A percentile compares a stretch with the other conserved stretches of the same genome.
phyloP scores from a whole-genome alignment of 768 basidiomycete species.

The Phlebiopsis gigantea region DNA sequence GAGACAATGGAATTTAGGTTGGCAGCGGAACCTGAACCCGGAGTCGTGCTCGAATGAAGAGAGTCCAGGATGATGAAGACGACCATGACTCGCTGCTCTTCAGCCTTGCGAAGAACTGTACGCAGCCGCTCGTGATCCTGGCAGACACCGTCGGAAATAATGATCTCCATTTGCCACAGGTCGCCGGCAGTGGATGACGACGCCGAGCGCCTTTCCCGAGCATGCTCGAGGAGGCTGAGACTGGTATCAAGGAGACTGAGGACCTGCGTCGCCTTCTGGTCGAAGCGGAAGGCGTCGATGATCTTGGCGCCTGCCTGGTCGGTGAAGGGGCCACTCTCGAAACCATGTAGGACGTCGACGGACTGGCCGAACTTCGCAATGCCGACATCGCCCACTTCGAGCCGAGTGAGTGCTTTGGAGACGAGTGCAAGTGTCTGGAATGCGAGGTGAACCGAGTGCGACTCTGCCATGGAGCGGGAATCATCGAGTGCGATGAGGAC shows the following conservation, averaged over 20 bases:
- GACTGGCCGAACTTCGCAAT: slow-evolving; percentile 86
- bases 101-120: slow-evolving; percentile 74
- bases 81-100: slow-evolving; percentile 88
- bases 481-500: slow-evolving; percentile 93
- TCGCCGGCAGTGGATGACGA: slow-evolving; percentile 67
- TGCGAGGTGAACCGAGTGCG: slow-evolving; percentile 87
- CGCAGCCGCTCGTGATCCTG: slow-evolving; percentile 89
- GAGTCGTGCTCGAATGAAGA: slow-evolving; percentile 44
- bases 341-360: slow-evolving; percentile 85
- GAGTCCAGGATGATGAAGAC: slow-evolving; percentile 96
- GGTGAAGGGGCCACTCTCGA: slow-evolving; percentile 75
- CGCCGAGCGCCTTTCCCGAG: slow-evolving; percentile 60
- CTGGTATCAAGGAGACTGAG: slow-evolving; percentile 76
- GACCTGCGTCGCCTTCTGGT: slow-evolving; percentile 87
- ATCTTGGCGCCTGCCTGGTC: slow-evolving; percentile 78
- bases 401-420: slow-evolving; percentile 80
- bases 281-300: slow-evolving; percentile 81
- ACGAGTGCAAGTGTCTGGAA: slow-evolving; percentile 92
- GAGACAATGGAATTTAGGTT: slow-evolving; percentile 76
- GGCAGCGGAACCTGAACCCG: slow-evolving; percentile 22
- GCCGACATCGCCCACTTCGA: slow-evolving; percentile 93
- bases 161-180: slow-evolving; percentile 96
- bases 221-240: slow-evolving; percentile 66
- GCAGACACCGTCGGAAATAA: slow-evolving; percentile 98
- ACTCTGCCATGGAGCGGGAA: slow-evolving; percentile 94